A percentile compares a stretch with the other conserved stretches of the same genome.
Evolutionary conservation across 192 early-diverging fungal genomes (phyloP).

Genomic region (Spizellomyces sp.): DNA sequence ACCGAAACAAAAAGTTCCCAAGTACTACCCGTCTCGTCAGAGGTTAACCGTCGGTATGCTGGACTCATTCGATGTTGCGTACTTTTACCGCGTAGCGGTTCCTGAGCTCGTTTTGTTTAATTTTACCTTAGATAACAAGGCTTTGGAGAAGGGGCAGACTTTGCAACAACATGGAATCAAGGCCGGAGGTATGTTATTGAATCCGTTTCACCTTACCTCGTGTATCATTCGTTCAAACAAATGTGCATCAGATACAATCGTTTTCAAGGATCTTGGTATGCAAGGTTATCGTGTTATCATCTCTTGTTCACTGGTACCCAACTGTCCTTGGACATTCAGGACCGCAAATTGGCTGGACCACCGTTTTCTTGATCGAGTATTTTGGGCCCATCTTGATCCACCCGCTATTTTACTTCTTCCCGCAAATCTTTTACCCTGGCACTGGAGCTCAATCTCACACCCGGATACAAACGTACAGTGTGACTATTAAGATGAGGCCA

Average conservation of each 20-base stretch:
- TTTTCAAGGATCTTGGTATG: slow-evolving; percentile 37
- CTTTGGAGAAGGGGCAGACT: slow-evolving; percentile 49
- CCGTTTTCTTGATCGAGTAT: slow-evolving; percentile 94
- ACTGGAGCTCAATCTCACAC: slow-evolving; percentile 64
- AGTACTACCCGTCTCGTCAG: slow-evolving; percentile 77
- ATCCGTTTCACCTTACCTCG: slow-evolving; percentile 11
- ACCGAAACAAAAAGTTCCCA: slow-evolving; percentile 41
- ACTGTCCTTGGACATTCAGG: slow-evolving; percentile 36
- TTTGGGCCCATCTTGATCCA: slow-evolving; percentile 88
- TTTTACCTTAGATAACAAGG: slow-evolving; percentile 52
- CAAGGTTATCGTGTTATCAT: not conserved
- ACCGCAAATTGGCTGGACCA: slow-evolving; percentile 92
- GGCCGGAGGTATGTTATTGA: slow-evolving; percentile 58
- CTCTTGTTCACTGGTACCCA: not conserved
- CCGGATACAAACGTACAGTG: slow-evolving; percentile 61
- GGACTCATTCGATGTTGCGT: not conserved
- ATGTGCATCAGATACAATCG: slow-evolving; percentile 9
- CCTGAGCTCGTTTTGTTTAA: not conserved
- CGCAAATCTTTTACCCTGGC: slow-evolving; percentile 67
- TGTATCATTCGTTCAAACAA: not conserved
- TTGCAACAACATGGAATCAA: slow-evolving; percentile 67
- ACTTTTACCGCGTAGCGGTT: not conserved
- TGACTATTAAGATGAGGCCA: not conserved
- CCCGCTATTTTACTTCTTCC: slow-evolving; percentile 79
- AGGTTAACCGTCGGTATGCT: slow-evolving; percentile 61